Percentiles rank a stretch among this genome's conserved stretches.
phyloP scores from a whole-genome alignment of 495 filamentous ascomycete species.

The Staphylotrichum tortipilum region DNA sequence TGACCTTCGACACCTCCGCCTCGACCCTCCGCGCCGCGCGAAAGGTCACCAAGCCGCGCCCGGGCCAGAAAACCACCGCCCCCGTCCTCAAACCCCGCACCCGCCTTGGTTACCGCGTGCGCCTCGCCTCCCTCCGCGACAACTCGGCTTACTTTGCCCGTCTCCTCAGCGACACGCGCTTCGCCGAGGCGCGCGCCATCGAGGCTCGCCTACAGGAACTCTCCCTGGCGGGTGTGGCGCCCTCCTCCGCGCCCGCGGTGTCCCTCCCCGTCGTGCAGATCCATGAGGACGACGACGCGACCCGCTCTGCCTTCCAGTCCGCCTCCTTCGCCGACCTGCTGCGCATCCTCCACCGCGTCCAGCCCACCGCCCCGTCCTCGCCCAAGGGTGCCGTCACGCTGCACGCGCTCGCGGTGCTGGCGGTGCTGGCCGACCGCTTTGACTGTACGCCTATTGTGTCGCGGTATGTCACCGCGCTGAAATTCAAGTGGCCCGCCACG shows the following conservation, averaged over 20 bases:
- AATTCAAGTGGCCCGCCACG: constrained; percentile 41
- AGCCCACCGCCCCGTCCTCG: constrained; percentile 24
- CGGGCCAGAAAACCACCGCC: constrained; percentile 14
- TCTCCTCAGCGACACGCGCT: constrained; percentile 42
- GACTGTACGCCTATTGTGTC: constrained; percentile 42
- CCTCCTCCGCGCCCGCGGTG: constrained; percentile 35
- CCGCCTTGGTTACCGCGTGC: constrained; percentile 32
- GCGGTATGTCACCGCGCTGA: constrained; percentile 36
- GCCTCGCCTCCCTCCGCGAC: constrained; percentile 30
- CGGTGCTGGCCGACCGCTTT: constrained; percentile 60
- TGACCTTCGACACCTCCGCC: constrained; percentile 44
- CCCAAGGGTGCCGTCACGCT: constrained; percentile 33
- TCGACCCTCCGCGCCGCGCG: constrained; percentile 28
- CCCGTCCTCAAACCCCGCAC: constrained; percentile 25
- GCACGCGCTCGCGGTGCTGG: constrained; percentile 50
- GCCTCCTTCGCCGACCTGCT: constrained; percentile 49
- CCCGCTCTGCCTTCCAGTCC: constrained; percentile 40
- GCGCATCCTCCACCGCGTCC: constrained; percentile 45
- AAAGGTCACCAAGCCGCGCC: constrained; percentile 15
- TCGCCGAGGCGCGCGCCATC: constrained; percentile 43
- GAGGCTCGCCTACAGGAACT: constrained; percentile 35
- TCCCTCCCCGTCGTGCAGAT: constrained; percentile 49
- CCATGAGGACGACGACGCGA: constrained; percentile 51
- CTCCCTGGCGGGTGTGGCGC: constrained; percentile 30
- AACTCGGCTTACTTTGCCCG: constrained; percentile 52